A percentile compares a stretch with the other conserved stretches of the same genome.
Evolutionary conservation across 2,329 filamentous ascomycete genomes (phyloP).

Genomic region (Exophiala sp.): DNA sequence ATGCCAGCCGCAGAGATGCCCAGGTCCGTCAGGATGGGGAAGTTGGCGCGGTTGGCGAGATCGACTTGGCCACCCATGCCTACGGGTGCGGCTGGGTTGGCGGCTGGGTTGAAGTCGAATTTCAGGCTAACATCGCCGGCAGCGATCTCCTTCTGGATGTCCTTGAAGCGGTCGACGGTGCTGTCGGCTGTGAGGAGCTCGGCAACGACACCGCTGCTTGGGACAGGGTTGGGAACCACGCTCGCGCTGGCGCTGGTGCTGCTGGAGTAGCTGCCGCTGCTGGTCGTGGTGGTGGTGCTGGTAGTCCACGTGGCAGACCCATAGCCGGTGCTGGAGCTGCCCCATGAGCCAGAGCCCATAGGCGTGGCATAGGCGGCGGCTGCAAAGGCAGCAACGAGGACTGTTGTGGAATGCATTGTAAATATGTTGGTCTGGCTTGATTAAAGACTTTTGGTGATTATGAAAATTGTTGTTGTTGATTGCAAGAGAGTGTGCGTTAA

Average conservation of each 20-base stretch:
- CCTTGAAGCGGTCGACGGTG: conserved; percentile 22
- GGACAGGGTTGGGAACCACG: conserved; percentile 22
- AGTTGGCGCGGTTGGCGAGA: conserved; percentile 27
- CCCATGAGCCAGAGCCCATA: conserved; percentile 3
- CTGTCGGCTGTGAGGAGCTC: conserved; percentile 26
- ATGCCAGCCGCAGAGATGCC: conserved; percentile 26
- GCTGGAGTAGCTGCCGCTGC: conserved; percentile 1
- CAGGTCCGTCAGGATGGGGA: conserved; percentile 28
- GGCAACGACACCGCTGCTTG: conserved; percentile 21
- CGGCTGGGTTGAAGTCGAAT: conserved; percentile 29
- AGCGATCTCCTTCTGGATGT: conserved; percentile 20
- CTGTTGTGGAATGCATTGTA: conserved; percentile 23
- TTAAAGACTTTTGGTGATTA: neutral
- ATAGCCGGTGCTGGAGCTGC: conserved; percentile 1
- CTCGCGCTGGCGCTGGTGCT: conserved; percentile 17
- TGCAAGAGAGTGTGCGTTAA: conserved; percentile 26
- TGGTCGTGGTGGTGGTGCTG: neutral
- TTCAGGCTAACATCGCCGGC: conserved; percentile 24
- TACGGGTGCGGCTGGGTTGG: conserved; percentile 23
- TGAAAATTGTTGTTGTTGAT: neutral
- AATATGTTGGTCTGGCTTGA: neutral
- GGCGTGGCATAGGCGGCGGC: conserved; percentile 21
- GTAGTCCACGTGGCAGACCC: conserved; percentile 3
- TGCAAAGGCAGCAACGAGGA: conserved; percentile 22
- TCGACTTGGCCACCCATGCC: conserved; percentile 31